Evolutionary conservation across 1,284 basidiomycete species (phyloP).

Genomic region (Phellopilus nigrolimitatus): DNA sequence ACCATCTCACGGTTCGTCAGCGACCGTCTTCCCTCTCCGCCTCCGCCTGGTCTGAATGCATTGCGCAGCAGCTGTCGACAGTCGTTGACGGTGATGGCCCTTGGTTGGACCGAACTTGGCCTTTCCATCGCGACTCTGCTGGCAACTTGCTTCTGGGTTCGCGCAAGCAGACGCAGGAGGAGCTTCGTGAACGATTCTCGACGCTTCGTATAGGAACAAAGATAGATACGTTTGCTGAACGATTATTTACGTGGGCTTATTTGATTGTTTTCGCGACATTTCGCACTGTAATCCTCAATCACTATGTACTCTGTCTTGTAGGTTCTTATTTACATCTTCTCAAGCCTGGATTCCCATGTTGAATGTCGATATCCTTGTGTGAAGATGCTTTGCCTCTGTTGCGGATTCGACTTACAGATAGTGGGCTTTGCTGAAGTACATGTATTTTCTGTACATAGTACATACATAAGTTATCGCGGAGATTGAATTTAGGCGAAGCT

Average conservation of each 20-base stretch:
- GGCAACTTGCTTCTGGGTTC: conserved; percentile 59
- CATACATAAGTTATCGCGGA: too few species aligned
- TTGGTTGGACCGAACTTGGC: conserved; percentile 72
- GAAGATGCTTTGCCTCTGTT: too few species aligned
- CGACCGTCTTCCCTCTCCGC: conserved; percentile 20
- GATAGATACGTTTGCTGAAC: background rate
- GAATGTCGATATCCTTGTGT: too few species aligned
- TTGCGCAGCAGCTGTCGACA: conserved; percentile 56
- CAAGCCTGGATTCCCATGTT: too few species aligned
- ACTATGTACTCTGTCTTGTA: too few species aligned
- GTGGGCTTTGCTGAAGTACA: too few species aligned
- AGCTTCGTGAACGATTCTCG: conserved; percentile 43
- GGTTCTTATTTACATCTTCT: too few species aligned
- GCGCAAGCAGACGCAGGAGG: conserved; percentile 39
- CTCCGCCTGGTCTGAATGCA: conserved; percentile 16
- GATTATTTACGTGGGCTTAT: background rate
- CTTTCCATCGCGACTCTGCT: conserved; percentile 56
- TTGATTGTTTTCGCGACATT: background rate
- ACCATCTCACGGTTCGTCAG: conserved; percentile 45
- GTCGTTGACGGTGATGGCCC: conserved; percentile 61
- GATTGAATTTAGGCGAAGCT: too few species aligned
- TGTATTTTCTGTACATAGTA: too few species aligned
- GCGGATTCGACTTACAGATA: too few species aligned
- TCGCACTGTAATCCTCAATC: too few species aligned
- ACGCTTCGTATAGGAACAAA: conserved; percentile 32